Percentiles rank a stretch among this genome's conserved stretches.
phyloP scores from a whole-genome alignment of 2,329 filamentous ascomycete genomes.

The Basipetospora chlamydospora region DNA sequence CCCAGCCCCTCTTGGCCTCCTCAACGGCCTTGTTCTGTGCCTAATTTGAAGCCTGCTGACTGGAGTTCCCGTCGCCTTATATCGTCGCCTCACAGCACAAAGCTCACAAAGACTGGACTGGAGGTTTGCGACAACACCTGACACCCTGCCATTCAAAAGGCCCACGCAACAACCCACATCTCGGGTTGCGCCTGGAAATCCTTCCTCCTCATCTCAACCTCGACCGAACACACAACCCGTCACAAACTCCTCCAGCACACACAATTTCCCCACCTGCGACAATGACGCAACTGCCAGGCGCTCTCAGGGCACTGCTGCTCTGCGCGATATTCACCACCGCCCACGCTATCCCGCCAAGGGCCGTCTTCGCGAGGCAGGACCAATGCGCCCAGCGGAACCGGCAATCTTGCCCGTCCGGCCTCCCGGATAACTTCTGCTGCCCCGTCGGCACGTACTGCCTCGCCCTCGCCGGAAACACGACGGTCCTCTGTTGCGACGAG shows the following conservation, averaged over 20 bases:
- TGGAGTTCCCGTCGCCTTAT: no score
- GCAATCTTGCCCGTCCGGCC: constrained; percentile 34
- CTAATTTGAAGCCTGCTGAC: no score
- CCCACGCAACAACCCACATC: no score
- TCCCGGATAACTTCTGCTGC: constrained; percentile 58
- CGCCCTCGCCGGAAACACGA: constrained; percentile 47
- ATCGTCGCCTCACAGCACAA: no score
- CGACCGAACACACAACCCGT: no score
- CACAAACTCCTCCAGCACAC: background rate
- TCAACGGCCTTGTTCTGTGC: no score
- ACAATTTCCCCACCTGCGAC: background rate
- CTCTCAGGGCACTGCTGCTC: constrained; percentile 23
- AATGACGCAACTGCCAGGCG: constrained; percentile 17
- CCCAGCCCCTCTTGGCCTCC: no score
- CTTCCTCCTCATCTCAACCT: no score
- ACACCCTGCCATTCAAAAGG: no score
- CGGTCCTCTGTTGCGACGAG: constrained; percentile 55
- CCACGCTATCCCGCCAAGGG: constrained; percentile 22
- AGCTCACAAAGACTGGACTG: no score
- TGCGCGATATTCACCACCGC: constrained; percentile 22
- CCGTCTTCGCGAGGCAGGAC: constrained; percentile 27
- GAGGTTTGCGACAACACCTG: no score
- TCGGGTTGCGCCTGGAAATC: background rate
- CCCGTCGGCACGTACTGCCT: constrained; percentile 37
- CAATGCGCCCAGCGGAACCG: constrained; percentile 37